A percentile compares a stretch with the other conserved stretches of the same genome.
Conservation (phyloP, 164 flowering plant genomes). For the Warburgia ugandensis region DNA sequence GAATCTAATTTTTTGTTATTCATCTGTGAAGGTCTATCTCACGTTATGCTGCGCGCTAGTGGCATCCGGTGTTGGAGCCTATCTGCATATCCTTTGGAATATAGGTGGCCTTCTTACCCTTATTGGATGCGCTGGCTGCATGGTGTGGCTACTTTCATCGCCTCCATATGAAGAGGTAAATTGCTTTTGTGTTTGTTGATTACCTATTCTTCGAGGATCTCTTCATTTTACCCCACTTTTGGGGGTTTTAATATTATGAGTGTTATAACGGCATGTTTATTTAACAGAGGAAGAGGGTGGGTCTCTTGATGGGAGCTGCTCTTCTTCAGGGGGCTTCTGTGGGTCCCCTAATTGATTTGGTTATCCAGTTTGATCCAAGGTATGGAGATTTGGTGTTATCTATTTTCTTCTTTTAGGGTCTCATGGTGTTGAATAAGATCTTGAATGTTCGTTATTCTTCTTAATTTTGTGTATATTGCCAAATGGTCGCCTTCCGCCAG, state of each 20-base stretch:
- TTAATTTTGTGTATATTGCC: no score
- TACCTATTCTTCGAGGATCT: no score
- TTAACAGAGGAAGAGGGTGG: conserved; percentile 57
- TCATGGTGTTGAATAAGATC: neutral
- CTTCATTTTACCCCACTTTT: neutral
- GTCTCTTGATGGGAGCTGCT: conserved; percentile 63
- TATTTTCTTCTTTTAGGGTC: neutral
- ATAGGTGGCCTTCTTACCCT: conserved; percentile 81
- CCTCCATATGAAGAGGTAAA: conserved; percentile 63
- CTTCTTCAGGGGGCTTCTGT: conserved; percentile 69
- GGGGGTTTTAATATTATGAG: neutral
- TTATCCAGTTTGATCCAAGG: conserved; percentile 70
- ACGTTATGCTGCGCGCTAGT: conserved; percentile 63
- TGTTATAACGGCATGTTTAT: neutral
- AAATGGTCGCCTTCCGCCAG: no score
- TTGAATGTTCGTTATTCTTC: no score
- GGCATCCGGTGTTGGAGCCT: conserved; percentile 74
- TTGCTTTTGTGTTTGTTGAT: neutral
- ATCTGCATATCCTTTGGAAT: conserved; percentile 70
- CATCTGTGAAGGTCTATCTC: conserved; percentile 58
- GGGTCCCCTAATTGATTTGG: conserved; percentile 76
- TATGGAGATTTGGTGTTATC: conserved; percentile 7
- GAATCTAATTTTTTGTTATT: no score
- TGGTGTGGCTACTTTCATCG: conserved; percentile 41
- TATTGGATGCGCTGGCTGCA: conserved; percentile 47